phyloP scores from a whole-genome alignment of 2,329 filamentous ascomycete species.

The Sclerotinia trifoliorum region DNA sequence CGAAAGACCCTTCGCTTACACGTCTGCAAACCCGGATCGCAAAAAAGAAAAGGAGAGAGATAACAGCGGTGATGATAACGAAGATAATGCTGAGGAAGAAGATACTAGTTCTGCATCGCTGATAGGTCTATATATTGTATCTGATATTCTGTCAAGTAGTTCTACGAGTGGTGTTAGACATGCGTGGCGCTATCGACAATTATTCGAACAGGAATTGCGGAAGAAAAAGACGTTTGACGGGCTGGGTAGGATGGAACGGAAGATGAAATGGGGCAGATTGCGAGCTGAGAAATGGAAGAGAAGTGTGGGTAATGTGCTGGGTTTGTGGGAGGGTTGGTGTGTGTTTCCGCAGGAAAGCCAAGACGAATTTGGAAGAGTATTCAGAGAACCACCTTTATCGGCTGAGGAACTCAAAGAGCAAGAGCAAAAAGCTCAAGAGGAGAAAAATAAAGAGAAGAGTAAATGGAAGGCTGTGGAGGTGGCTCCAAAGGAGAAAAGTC shows the following conservation, averaged over 20 bases:
- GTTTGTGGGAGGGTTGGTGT: constrained; percentile 65
- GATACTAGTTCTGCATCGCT: constrained; percentile 74
- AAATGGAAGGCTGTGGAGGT: constrained; percentile 43
- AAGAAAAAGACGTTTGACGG: constrained; percentile 59
- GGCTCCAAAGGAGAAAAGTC: constrained; percentile 49
- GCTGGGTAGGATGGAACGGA: constrained; percentile 61
- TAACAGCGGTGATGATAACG: constrained; percentile 42
- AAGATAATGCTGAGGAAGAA: constrained; percentile 47
- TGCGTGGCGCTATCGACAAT: constrained; percentile 66
- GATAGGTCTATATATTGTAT: constrained; percentile 76
- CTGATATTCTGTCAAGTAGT: constrained; percentile 65
- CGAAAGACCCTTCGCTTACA: constrained; percentile 70
- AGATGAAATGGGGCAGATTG: constrained; percentile 64
- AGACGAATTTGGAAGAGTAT: constrained; percentile 66
- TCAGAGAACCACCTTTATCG: constrained; percentile 66
- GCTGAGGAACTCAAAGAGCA: constrained; percentile 41
- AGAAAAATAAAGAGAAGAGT: constrained; percentile 36
- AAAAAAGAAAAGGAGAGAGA: constrained; percentile 40
- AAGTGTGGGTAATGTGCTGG: constrained; percentile 55
- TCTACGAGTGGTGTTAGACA: constrained; percentile 62
- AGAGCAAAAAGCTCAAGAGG: constrained; percentile 38
- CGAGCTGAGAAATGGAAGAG: constrained; percentile 66
- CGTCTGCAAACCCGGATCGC: constrained; percentile 63
- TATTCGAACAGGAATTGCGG: constrained; percentile 63
- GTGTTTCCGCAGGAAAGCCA: constrained; percentile 74